Evolutionary conservation across 1,284 basidiomycete species (phyloP).

Genomic region (Pseudozyma hubeiensis): DNA sequence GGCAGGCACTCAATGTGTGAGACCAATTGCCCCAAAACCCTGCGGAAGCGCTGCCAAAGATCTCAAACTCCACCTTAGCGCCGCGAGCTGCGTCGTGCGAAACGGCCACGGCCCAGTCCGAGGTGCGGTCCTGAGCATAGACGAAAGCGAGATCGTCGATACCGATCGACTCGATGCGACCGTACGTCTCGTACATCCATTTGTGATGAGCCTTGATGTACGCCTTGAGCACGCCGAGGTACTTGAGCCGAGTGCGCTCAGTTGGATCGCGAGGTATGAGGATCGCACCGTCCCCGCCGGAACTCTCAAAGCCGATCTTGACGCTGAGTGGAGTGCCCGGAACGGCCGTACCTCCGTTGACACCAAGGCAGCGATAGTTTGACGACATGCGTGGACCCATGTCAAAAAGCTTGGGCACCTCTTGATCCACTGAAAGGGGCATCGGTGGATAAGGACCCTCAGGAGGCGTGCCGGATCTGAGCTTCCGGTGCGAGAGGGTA

Average conservation of each 20-base stretch:
- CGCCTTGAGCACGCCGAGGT: slow-evolving; percentile 56
- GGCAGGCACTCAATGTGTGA: slow-evolving; percentile 50
- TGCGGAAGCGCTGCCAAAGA: slow-evolving; percentile 37
- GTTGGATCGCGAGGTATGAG: slow-evolving; percentile 57
- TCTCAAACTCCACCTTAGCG: slow-evolving; percentile 54
- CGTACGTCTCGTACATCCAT: slow-evolving; percentile 55
- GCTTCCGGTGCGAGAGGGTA: slow-evolving; percentile 20
- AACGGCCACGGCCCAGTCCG: slow-evolving; percentile 59
- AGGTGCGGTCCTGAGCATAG: slow-evolving; percentile 55
- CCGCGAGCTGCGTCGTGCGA: slow-evolving; percentile 47
- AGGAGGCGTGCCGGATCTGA: slow-evolving; percentile 42
- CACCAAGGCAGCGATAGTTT: slow-evolving; percentile 51
- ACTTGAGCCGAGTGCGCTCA: slow-evolving; percentile 48
- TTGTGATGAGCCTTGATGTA: slow-evolving; percentile 54
- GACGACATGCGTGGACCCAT: slow-evolving; percentile 56
- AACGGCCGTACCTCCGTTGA: slow-evolving; percentile 29
- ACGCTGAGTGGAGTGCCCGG: slow-evolving; percentile 44
- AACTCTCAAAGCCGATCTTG: slow-evolving; percentile 53
- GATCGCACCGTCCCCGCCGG: slow-evolving; percentile 57
- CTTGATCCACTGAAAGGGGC: slow-evolving; percentile 52
- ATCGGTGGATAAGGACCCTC: slow-evolving; percentile 49
- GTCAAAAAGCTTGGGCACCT: slow-evolving; percentile 46
- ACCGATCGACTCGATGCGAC: slow-evolving; percentile 53
- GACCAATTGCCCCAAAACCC: slow-evolving; percentile 57
- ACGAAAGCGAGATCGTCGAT: slow-evolving; percentile 50